Conservation (phyloP, 768 basidiomycete genomes). For the Lactarius trivialis region DNA sequence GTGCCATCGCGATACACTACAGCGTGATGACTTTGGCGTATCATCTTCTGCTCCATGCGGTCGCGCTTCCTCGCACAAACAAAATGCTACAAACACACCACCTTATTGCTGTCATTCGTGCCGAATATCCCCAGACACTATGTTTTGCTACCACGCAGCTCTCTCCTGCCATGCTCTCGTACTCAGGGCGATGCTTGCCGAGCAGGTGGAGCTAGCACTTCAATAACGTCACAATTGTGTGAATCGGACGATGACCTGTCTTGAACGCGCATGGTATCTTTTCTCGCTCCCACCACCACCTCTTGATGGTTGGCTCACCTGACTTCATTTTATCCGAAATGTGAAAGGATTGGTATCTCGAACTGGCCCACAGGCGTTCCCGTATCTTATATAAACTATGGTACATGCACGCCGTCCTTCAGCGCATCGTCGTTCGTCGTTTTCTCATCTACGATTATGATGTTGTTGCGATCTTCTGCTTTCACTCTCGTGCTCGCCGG, state of each 20-base stretch:
- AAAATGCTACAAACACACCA: not conserved
- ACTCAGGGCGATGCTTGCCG: not conserved
- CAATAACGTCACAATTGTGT: not conserved
- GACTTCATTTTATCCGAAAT: not conserved
- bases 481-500: not conserved
- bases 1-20: not conserved
- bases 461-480: not conserved
- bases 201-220: not conserved
- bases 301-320: not conserved
- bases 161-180: not conserved
- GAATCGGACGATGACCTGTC: not conserved
- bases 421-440: not conserved
- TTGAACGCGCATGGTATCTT: not conserved
- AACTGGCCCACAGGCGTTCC: not conserved
- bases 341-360: not conserved
- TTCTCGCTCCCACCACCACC: not conserved
- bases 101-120: not conserved
- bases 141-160: not conserved
- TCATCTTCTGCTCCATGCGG: not conserved
- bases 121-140: not conserved
- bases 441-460: not conserved
- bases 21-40: not conserved
- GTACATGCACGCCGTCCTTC: not conserved
- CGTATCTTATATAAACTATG: not conserved
- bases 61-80: not conserved